phyloP scores from a whole-genome alignment of 2,329 filamentous ascomycete genomes.

The Thyridium curvatum region DNA sequence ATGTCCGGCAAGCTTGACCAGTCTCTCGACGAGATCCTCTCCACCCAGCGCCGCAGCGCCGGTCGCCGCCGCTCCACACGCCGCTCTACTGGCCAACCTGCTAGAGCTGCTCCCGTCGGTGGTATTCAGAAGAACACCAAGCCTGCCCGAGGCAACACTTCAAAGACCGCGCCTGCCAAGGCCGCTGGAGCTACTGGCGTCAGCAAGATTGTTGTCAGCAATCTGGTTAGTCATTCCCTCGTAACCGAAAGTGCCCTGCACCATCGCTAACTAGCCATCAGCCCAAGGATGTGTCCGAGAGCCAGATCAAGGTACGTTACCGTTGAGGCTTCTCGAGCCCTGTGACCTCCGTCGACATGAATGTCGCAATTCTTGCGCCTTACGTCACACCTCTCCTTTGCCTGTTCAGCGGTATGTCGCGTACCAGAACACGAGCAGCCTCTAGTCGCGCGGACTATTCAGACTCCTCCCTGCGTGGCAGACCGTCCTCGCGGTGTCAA shows the following conservation, averaged over 20 bases:
- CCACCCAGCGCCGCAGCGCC: slow-evolving; percentile 59
- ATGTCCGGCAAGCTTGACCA: slow-evolving; percentile 97
- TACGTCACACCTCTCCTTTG: slow-evolving; percentile 10
- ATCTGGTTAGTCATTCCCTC: slow-evolving; percentile 65
- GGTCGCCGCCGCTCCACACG: slow-evolving; percentile 44
- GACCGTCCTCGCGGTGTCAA: no score
- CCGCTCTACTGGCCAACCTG: slow-evolving; percentile 45
- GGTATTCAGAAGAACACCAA: slow-evolving; percentile 77
- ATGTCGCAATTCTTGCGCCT: slow-evolving; percentile 15
- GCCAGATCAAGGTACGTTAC: slow-evolving; percentile 99
- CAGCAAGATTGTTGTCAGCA: slow-evolving; percentile 98
- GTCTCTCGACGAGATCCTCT: slow-evolving; percentile 96
- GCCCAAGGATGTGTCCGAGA: slow-evolving; percentile 94
- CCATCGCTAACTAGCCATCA: slow-evolving; percentile 45
- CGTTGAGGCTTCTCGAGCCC: slow-evolving; percentile 63
- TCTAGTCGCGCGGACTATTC: no score
- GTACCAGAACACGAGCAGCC: no score
- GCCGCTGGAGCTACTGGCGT: slow-evolving; percentile 58
- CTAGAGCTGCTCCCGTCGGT: slow-evolving; percentile 66
- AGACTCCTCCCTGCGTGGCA: no score
- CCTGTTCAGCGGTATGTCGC: no score
- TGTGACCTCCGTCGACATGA: slow-evolving; percentile 66
- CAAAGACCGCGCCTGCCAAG: slow-evolving; percentile 60
- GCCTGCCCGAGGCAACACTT: slow-evolving; percentile 49
- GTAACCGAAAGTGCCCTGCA: background rate